Evolutionary conservation across 2,329 filamentous ascomycete species (phyloP), one percentile per base, ranked within the genome.

Genomic region (Coniella vitis): DNA sequence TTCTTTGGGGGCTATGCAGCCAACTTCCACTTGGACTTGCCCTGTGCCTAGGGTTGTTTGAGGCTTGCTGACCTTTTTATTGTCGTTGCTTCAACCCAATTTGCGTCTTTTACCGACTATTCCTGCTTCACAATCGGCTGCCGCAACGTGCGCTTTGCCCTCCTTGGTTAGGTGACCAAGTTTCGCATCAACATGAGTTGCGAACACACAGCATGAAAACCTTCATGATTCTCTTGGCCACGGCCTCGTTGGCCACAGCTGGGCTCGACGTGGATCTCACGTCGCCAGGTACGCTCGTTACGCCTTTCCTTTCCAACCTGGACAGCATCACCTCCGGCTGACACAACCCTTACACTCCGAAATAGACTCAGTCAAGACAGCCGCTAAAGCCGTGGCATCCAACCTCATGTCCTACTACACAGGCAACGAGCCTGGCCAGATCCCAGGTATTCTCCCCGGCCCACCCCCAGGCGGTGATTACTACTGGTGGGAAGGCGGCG

Each of bases 401-500:
- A 70, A 74, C 48, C 60, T 75, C 51, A 59, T 72, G 51, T 59
- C 63, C 37, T 72, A 73, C 55, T 75, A 75, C 55, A 57, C 66
- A 21, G 72, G 72, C 48, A 65, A 70, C 50, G 55, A 70, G 39
- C 63, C 68, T 2, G 72, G 72, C 20, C 59, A 64, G 48, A 69
- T 64, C 1, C 65, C 69, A 13, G 72, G 72, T 17, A 72, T 74
- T 49, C 65, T 75, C 2, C 71, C 71, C 2, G 72, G 72, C 7
- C 72, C 72, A 31, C 72, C 71, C 7, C 67, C 70, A 4, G 59
- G 52, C 17, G 71, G 70, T 20, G 64, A 67, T 39, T 80, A 79
- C 59, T 84, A 83, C 68, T 85, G 81, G 81, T 85, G 81, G 81
- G 78, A 84, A 62, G 76, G 74, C 10, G 75, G 78, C 54, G 74